Conservation (phyloP, 164 flowering plant genomes). For the Vitis amurensis region DNA sequence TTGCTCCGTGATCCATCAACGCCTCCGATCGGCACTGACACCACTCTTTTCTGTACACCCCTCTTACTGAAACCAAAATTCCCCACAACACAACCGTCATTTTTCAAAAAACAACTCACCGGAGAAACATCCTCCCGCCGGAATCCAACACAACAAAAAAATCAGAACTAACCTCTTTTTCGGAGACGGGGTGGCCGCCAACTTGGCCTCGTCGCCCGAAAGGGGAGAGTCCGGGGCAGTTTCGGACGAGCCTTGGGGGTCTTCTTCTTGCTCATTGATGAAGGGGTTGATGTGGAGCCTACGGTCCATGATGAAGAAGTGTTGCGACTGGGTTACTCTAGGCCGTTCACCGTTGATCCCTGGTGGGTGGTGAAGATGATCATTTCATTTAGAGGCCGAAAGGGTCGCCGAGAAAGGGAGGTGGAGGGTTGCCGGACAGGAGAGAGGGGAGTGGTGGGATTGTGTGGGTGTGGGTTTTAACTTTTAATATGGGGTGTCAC, state of each 20-base stretch:
- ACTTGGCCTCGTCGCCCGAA: constrained; percentile 31
- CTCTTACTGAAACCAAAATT: constrained; percentile 22
- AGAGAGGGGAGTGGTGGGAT: constrained; percentile 8
- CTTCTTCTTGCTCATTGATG: constrained; percentile 11
- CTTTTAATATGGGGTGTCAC: constrained; percentile 17
- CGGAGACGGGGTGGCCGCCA: constrained; percentile 23
- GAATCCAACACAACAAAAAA: background rate
- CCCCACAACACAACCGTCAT: background rate
- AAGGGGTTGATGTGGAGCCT: constrained; percentile 6
- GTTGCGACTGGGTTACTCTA: background rate
- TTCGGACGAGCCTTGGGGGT: constrained; percentile 18
- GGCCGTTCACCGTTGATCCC: background rate
- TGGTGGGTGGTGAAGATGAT: background rate
- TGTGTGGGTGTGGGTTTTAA: background rate
- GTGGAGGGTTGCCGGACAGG: constrained; percentile 9
- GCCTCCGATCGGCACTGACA: constrained; percentile 41
- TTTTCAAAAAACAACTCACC: background rate
- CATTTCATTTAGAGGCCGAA: too few species aligned
- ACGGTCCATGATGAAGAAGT: constrained; percentile 4
- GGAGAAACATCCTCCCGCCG: background rate
- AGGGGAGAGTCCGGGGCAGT: constrained; percentile 25
- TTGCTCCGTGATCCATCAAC: constrained; percentile 40
- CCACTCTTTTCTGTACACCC: constrained; percentile 35
- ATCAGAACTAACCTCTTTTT: constrained; percentile 29
- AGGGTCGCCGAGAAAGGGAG: too few species aligned